phyloP scores from a whole-genome alignment of 2,329 filamentous ascomycete genomes.

The Orbilia javanica region DNA sequence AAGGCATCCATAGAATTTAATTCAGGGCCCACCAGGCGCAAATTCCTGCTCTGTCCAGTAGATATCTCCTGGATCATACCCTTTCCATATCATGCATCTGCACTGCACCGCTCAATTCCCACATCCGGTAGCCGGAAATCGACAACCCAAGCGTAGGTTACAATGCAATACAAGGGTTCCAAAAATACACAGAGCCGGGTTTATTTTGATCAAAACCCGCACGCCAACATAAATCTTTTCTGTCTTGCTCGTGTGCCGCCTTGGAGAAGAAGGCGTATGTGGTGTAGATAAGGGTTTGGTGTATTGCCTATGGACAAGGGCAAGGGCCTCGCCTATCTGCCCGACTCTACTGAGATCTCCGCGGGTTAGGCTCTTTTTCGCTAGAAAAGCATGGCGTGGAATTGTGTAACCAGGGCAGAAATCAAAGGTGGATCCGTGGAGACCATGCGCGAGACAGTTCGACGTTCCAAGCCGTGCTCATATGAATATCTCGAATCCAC shows the following conservation, averaged over 20 bases:
- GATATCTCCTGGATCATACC: constrained; percentile 12
- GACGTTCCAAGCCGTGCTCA: no score
- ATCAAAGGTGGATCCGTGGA: constrained; percentile 17
- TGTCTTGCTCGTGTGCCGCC: constrained; percentile 9
- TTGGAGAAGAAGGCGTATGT: neutral
- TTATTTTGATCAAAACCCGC: neutral
- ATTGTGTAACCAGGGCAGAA: constrained; percentile 38
- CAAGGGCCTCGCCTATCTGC: constrained; percentile 38
- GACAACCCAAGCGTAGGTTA: neutral
- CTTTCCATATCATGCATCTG: neutral
- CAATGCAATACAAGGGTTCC: neutral
- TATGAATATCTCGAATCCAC: constrained; percentile 13
- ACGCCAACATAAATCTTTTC: neutral
- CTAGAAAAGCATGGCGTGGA: constrained; percentile 19
- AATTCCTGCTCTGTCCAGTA: neutral
- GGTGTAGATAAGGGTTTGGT: constrained; percentile 17
- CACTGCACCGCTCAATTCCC: neutral
- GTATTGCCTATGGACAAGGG: constrained; percentile 4
- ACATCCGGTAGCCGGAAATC: constrained; percentile 2
- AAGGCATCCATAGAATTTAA: neutral
- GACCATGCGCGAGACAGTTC: neutral
- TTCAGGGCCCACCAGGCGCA: neutral
- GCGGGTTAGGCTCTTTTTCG: constrained; percentile 14
- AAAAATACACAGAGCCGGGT: constrained; percentile 11
- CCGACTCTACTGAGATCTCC: constrained; percentile 27